Conservation (phyloP, 768 basidiomycete species). For the Pulveroboletus sp. region DNA sequence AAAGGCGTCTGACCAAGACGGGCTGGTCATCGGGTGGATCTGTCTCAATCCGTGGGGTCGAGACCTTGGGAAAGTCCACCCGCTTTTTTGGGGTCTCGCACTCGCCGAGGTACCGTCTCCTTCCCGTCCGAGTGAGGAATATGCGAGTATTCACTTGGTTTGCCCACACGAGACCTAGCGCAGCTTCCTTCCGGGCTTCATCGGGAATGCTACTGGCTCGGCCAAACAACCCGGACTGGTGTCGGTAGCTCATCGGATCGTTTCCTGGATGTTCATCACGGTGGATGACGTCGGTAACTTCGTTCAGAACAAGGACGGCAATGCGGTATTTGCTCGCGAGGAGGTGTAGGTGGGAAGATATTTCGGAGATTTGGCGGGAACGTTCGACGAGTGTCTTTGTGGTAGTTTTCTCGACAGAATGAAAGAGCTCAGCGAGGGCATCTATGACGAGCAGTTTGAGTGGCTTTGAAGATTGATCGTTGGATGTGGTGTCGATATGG, state of each 20-base stretch:
- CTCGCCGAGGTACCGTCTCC: constrained; percentile 55
- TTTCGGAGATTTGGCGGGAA: constrained; percentile 61
- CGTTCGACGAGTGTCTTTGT: constrained; percentile 68
- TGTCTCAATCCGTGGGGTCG: background rate
- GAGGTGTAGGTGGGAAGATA: constrained; percentile 68
- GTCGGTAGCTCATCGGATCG: constrained; percentile 53
- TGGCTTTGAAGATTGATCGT: constrained; percentile 43
- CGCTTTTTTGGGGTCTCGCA: constrained; percentile 28
- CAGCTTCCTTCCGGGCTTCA: constrained; percentile 71
- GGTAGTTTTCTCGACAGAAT: constrained; percentile 56
- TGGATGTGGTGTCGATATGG: constrained; percentile 40
- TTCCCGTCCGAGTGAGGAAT: constrained; percentile 74
- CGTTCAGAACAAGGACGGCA: constrained; percentile 84
- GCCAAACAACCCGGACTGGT: constrained; percentile 77
- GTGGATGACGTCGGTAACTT: constrained; percentile 79
- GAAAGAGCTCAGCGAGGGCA: constrained; percentile 84
- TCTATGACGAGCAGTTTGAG: constrained; percentile 84
- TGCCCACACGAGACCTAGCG: constrained; percentile 89
- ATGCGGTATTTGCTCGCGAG: constrained; percentile 63
- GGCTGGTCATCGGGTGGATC: constrained; percentile 38
- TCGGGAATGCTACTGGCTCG: constrained; percentile 58
- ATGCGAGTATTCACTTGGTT: constrained; percentile 87
- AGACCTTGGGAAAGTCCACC: constrained; percentile 9
- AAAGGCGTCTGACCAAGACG: constrained; percentile 65
- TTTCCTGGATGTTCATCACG: constrained; percentile 16